Base-by-base conservation (phyloP, 495 filamentous ascomycete species). In the Tuber umbilicatum region DNA sequence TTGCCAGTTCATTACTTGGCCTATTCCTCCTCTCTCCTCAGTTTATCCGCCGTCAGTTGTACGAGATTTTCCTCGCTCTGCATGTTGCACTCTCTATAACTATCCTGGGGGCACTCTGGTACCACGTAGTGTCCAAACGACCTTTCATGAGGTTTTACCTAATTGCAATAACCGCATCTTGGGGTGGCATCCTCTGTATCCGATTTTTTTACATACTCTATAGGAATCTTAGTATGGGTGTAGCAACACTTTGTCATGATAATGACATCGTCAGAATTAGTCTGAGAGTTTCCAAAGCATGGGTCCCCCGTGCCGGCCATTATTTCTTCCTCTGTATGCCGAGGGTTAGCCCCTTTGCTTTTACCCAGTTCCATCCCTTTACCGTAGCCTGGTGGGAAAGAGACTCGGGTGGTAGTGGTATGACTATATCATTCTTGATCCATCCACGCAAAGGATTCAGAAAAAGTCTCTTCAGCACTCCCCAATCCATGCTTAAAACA, bases 311-410 rank as follows among this genome's bases (percentile, higher is more conserved):
- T 16, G 82, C 82, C 16, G 77, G 83, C 21, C 69, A 85, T 69
- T 80, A 75, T 21, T 70, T 85, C 19, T 84, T 76, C 72, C 73
- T 84, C 27, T 77, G 76, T 37, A 73, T 83, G 16, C 82, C 78
- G 9, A 74, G 70, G 60, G 55, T 82, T 5, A 78, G 82, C 12
- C 72, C 82, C 14, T 82, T 82, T 1, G 80, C 79, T 71, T 60
- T 79, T 37, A 77, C 83, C 55, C 79, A 82, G 71, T 75, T 75
- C 9, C 78, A 85, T 70, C 81, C 79, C 1, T 85, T 85, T 72
- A 77, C 79, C 10, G 81, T 84, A 69, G 75, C 73, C 5, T 85
- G 79, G 84, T 85, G 78, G 83, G 78, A 84, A 12, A 69, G 68
- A 31, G 77, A 81, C 68, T 27, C 47, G 37, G 74, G 80, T 27